Conservation (phyloP, 2,329 filamentous ascomycete species). For the Lasiodiplodia citricola region DNA sequence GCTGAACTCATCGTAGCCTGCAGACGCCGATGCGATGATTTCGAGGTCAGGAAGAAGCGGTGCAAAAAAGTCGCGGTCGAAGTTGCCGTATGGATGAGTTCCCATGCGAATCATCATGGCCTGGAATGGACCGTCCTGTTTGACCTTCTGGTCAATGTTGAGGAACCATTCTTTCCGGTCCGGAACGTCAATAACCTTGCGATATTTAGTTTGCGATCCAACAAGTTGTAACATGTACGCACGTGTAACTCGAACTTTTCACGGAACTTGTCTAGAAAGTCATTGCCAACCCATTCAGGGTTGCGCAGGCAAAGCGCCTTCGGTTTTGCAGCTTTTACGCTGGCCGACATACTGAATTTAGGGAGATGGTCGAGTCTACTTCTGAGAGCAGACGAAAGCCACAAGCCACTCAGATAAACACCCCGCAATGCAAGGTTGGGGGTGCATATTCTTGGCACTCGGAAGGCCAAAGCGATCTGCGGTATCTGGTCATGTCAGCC, state of each 20-base stretch:
- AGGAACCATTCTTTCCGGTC: neutral
- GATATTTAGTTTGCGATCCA: neutral
- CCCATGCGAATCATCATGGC: slow-evolving; percentile 58
- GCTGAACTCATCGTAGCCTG: slow-evolving; percentile 56
- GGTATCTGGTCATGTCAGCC: neutral
- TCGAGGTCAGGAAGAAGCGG: slow-evolving; percentile 49
- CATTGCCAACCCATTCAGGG: neutral
- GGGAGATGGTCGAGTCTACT: neutral
- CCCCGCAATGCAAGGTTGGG: neutral
- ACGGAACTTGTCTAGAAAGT: neutral
- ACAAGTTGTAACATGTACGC: no score
- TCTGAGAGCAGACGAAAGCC: neutral
- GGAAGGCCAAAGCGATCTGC: slow-evolving; percentile 2
- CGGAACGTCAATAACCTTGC: neutral
- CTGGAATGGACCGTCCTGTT: slow-evolving; percentile 48
- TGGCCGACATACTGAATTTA: neutral
- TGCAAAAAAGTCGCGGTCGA: slow-evolving; percentile 51
- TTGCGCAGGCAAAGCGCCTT: slow-evolving; percentile 8
- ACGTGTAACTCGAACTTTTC: slow-evolving; percentile 3
- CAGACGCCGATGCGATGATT: slow-evolving; percentile 55
- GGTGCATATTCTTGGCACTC: neutral
- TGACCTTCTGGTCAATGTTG: neutral
- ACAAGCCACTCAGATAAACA: neutral
- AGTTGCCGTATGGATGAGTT: slow-evolving; percentile 55
- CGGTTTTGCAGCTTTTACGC: neutral